Conservation (phyloP, 352 stramenopile genomes). For the Pythium pyrilobum region DNA sequence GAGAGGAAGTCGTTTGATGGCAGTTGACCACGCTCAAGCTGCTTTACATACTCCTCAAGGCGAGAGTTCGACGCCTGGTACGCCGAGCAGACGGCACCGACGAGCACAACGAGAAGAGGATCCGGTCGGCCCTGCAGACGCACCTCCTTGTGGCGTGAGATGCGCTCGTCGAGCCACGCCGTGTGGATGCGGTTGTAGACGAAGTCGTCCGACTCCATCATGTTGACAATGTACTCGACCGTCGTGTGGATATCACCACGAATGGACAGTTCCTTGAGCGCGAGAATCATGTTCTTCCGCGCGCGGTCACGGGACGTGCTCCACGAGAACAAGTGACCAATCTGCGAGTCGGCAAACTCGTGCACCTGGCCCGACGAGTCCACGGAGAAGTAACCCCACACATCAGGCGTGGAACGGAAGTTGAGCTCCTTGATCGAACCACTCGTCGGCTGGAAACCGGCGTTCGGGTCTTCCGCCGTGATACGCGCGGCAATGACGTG, state of each 20-base stretch:
- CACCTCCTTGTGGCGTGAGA: constrained; percentile 91
- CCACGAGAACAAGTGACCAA: constrained; percentile 99
- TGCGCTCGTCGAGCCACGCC: constrained; percentile 97
- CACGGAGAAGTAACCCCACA: constrained; percentile 99
- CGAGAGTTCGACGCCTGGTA: constrained; percentile 75
- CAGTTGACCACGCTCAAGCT: constrained; percentile 90
- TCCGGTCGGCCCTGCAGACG: constrained; percentile 77
- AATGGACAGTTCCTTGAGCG: constrained; percentile 99
- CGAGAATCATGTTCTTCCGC: constrained; percentile 97
- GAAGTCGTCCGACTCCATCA: constrained; percentile 99
- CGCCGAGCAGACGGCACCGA: constrained; percentile 82
- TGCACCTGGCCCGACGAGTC: constrained; percentile 98
- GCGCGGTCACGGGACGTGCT: constrained; percentile 95
- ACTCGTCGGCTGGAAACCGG: constrained; percentile 98
- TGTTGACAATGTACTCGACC: constrained; percentile 99
- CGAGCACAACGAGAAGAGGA: constrained; percentile 82
- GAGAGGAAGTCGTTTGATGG: constrained; percentile 85
- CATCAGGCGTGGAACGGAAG: constrained; percentile 98
- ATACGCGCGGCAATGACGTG: constrained; percentile 99
- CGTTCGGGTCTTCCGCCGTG: constrained; percentile 99
- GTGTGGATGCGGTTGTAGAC: constrained; percentile 99
- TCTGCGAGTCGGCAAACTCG: constrained; percentile 99
- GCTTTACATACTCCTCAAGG: constrained; percentile 73
- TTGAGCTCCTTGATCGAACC: constrained; percentile 99
- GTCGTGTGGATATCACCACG: constrained; percentile 99